These are phyloP conservation scores for Monosporozyma solicola DNA, from an alignment of 805 yeast species.

Conservation along the genomic window DNA sequence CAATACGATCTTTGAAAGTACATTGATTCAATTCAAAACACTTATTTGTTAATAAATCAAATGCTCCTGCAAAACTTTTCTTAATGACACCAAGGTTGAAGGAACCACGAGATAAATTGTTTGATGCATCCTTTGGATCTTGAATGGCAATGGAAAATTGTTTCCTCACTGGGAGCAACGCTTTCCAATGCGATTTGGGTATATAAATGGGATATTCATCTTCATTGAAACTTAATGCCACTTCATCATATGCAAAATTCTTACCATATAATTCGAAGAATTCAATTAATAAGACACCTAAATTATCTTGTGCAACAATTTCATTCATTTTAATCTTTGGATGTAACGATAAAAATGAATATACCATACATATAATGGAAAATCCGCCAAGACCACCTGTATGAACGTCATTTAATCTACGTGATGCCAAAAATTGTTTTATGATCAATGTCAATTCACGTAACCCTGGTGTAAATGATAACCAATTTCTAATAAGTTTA, in stretches of 20 bases:
- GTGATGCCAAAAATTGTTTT: slow-evolving; percentile 73
- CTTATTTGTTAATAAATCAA: slow-evolving; percentile 59
- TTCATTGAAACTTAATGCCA: slow-evolving; percentile 50
- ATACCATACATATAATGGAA: slow-evolving; percentile 79
- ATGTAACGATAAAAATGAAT: slow-evolving; percentile 70
- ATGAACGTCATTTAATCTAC: slow-evolving; percentile 78
- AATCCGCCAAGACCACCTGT: slow-evolving; percentile 94
- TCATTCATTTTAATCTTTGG: slow-evolving; percentile 63
- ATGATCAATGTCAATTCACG: slow-evolving; percentile 74
- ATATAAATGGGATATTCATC: slow-evolving; percentile 52
- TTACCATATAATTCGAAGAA: slow-evolving; percentile 90
- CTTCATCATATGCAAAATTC: slow-evolving; percentile 74
- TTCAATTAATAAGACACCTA: slow-evolving; percentile 82
- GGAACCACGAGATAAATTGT: slow-evolving; percentile 79
- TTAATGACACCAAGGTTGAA: slow-evolving; percentile 71
- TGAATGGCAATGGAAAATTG: slow-evolving; percentile 65
- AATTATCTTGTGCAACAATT: slow-evolving; percentile 59
- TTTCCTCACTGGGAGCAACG: slow-evolving; percentile 32
- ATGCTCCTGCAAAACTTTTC: slow-evolving; percentile 84
- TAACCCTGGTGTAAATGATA: slow-evolving; percentile 61
- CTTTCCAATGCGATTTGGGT: slow-evolving; percentile 46
- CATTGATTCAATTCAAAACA: slow-evolving; percentile 66
- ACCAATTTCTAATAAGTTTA: slow-evolving; percentile 65
- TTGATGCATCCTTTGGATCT: slow-evolving; percentile 77
- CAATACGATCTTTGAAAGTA: slow-evolving; percentile 56